Evolutionary conservation across 2,329 filamentous ascomycete species (phyloP).

Genomic region (Phaeoacremonium minimum): DNA sequence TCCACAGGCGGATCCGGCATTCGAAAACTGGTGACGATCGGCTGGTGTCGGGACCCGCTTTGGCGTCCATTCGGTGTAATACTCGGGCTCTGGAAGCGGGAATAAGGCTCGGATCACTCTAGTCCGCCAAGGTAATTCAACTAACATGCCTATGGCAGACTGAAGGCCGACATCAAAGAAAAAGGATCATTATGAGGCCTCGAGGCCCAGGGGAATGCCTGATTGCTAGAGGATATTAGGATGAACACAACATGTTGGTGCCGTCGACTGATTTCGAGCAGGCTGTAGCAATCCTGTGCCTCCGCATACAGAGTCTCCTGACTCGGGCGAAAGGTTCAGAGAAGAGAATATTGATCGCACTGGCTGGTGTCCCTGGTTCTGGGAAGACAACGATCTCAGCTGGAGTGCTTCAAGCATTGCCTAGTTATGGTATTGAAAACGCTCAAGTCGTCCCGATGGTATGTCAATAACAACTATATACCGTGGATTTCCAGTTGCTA

Average conservation of each 20-base stretch:
- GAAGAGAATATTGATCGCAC: slow-evolving; percentile 18
- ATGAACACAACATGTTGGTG: background rate
- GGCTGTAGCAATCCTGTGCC: slow-evolving; percentile 3
- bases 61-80: too few relatives aligned
- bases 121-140: too few relatives aligned
- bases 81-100: too few relatives aligned
- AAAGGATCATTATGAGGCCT: background rate
- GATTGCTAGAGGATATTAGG: background rate
- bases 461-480: slow-evolving; percentile 2
- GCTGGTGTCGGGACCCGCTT: too few relatives aligned
- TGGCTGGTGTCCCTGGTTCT: slow-evolving; percentile 25
- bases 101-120: too few relatives aligned
- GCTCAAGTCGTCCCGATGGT: slow-evolving; percentile 20
- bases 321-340: slow-evolving; percentile 1
- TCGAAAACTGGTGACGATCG: too few relatives aligned
- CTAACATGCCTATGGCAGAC: too few relatives aligned
- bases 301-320: slow-evolving; percentile 7
- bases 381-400: slow-evolving; percentile 21
- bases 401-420: slow-evolving; percentile 13
- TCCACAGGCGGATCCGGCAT: too few relatives aligned
- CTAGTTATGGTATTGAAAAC: slow-evolving; percentile 8
- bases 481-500: background rate
- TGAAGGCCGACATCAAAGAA: too few relatives aligned
- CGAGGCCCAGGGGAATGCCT: too few relatives aligned
- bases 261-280: background rate